Percentiles rank a stretch among this genome's conserved stretches.
Evolutionary conservation across 2,329 filamentous ascomycete species (phyloP).

Genomic region (Fusarium robinianum): DNA sequence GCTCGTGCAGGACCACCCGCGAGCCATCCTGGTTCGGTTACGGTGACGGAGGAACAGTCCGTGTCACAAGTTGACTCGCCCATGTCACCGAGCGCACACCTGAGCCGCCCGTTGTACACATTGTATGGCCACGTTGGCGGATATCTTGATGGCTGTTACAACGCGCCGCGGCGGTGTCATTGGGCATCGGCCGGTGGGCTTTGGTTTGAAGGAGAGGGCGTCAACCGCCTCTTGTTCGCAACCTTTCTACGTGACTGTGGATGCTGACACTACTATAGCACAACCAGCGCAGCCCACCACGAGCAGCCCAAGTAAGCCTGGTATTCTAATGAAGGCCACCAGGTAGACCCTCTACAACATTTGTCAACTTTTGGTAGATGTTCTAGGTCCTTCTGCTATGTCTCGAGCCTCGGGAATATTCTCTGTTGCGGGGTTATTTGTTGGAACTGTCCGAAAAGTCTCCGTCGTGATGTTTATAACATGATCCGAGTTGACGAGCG

Average conservation of each 20-base stretch:
- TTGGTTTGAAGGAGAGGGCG: no score
- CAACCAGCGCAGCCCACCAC: no score
- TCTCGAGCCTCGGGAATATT: slow-evolving; percentile 20
- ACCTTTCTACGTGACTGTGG: no score
- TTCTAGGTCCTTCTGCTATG: slow-evolving; percentile 19
- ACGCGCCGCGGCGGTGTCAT: no score
- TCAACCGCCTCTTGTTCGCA: no score
- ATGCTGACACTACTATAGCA: no score
- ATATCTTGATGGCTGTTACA: no score
- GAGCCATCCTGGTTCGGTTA: slow-evolving; percentile 35
- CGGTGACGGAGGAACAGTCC: slow-evolving; percentile 19
- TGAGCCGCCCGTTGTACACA: slow-evolving; percentile 28
- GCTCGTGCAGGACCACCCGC: slow-evolving; percentile 41
- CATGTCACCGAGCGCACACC: slow-evolving; percentile 25
- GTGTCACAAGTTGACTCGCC: slow-evolving; percentile 13
- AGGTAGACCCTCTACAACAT: no score
- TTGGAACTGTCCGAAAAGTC: slow-evolving; percentile 41
- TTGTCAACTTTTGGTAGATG: no score
- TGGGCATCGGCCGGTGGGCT: no score
- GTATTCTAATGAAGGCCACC: no score
- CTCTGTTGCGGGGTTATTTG: slow-evolving; percentile 20
- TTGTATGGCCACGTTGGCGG: slow-evolving; percentile 25
- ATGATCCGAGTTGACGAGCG: not conserved
- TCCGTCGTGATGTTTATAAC: slow-evolving; percentile 35
- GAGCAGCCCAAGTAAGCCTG: no score